phyloP scores from a whole-genome alignment of 225 moss, liverwort and hornwort genomes.

The Polytrichum commune region DNA sequence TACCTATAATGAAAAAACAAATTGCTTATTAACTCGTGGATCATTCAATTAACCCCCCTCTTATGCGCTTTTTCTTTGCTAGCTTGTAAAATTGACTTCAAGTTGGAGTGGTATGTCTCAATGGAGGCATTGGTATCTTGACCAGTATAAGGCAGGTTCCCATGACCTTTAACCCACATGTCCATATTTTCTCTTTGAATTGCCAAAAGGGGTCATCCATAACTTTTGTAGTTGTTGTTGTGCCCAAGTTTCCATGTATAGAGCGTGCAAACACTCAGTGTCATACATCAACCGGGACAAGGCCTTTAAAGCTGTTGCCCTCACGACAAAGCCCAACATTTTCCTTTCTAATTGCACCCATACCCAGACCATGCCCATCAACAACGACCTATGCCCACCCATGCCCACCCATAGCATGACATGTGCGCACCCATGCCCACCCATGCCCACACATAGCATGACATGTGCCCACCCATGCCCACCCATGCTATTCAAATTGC shows the following conservation, averaged over 20 bases:
- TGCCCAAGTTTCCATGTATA: neutral
- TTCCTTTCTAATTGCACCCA: no score
- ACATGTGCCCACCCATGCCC: no score
- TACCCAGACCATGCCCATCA: no score
- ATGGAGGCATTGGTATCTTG: slow-evolving; percentile 1
- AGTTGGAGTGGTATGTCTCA: neutral
- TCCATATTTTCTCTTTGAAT: no score
- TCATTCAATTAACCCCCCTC: neutral
- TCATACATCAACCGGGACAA: neutral
- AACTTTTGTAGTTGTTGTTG: neutral
- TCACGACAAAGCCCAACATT: no score
- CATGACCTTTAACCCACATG: neutral
- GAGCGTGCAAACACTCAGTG: rapidly evolving
- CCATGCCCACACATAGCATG: no score
- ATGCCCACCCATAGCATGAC: no score
- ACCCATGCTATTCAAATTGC: no score
- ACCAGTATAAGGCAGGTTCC: neutral
- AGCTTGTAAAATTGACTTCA: neutral
- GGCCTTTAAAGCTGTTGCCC: neutral
- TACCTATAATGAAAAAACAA: neutral
- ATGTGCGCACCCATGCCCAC: no score
- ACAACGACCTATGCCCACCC: no score
- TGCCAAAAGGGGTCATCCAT: neutral
- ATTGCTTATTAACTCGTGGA: neutral
- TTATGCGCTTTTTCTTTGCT: neutral